A percentile compares a stretch with the other conserved stretches of the same genome.
Conservation (phyloP, 2,329 filamentous ascomycete species). For the Colletotrichum cuscutae region DNA sequence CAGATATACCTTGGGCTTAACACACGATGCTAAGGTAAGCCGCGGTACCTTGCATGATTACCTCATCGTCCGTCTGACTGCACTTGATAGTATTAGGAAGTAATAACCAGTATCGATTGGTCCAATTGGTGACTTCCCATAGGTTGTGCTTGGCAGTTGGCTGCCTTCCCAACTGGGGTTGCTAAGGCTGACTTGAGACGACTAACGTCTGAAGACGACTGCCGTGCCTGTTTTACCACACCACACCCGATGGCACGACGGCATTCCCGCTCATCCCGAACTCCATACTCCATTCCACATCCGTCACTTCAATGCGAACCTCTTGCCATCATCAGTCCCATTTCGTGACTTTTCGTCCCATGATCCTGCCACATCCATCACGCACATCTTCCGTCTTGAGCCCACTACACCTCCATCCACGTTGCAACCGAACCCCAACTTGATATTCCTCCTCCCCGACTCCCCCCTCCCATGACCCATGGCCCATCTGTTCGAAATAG, state of each 20-base stretch:
- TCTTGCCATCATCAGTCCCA: background rate
- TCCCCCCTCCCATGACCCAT: background rate
- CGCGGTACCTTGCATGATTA: background rate
- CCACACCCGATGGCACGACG: slow-evolving; percentile 22
- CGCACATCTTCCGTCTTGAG: background rate
- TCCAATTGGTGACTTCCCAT: background rate
- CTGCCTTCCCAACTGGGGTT: background rate
- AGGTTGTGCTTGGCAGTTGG: background rate
- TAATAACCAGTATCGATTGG: no score
- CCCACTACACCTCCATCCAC: background rate
- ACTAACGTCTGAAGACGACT: slow-evolving; percentile 29
- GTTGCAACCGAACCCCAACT: background rate
- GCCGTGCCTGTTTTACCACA: slow-evolving; percentile 24
- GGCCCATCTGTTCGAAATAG: slow-evolving; percentile 25
- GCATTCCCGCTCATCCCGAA: slow-evolving; percentile 25
- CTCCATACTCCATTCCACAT: background rate
- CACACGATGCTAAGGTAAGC: background rate
- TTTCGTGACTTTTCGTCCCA: background rate
- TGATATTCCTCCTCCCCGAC: background rate
- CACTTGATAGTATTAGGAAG: background rate
- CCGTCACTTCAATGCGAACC: background rate
- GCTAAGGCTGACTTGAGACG: slow-evolving; percentile 30
- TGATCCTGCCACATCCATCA: background rate
- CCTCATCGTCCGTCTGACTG: background rate
- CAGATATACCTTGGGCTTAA: background rate